These are phyloP conservation scores for Tuber magnatum DNA, from an alignment of 495 filamentous ascomycete species.

Conservation along the genomic window DNA sequence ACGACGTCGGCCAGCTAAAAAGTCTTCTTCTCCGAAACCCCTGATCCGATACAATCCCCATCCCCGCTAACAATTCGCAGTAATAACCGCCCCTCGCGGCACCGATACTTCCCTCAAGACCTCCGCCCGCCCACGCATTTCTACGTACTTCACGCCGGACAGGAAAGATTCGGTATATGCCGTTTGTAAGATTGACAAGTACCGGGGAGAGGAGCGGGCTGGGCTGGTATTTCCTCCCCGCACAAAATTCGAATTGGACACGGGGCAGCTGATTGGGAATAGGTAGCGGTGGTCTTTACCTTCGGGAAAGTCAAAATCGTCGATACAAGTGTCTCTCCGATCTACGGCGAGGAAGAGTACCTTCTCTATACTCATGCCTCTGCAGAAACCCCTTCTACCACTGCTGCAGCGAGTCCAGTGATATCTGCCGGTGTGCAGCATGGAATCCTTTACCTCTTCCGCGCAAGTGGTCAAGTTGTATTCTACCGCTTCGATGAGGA, in stretches of 20 bases:
- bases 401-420: neutral
- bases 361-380: neutral
- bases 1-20: constrained; percentile 39
- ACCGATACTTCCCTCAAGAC: constrained; percentile 39
- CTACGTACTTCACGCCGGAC: constrained; percentile 31
- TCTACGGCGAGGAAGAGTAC: neutral
- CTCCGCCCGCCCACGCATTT: constrained; percentile 33
- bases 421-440: neutral
- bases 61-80: constrained; percentile 17
- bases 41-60: neutral
- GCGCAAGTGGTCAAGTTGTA: neutral
- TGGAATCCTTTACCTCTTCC: neutral
- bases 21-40: constrained; percentile 7
- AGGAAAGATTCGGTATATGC: constrained; percentile 20
- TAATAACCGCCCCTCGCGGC: constrained; percentile 29
- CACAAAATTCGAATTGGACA: neutral
- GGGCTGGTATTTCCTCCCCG: constrained; percentile 12
- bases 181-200: neutral
- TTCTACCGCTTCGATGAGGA: constrained; percentile 3
- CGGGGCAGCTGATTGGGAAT: neutral
- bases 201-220: constrained; percentile 2
- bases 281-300: neutral
- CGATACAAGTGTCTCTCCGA: neutral
- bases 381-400: neutral
- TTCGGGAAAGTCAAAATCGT: neutral